Percentiles rank a stretch among this genome's conserved stretches.
phyloP scores from a whole-genome alignment of 257 asterid species.

The Primulina huaijiensis region DNA sequence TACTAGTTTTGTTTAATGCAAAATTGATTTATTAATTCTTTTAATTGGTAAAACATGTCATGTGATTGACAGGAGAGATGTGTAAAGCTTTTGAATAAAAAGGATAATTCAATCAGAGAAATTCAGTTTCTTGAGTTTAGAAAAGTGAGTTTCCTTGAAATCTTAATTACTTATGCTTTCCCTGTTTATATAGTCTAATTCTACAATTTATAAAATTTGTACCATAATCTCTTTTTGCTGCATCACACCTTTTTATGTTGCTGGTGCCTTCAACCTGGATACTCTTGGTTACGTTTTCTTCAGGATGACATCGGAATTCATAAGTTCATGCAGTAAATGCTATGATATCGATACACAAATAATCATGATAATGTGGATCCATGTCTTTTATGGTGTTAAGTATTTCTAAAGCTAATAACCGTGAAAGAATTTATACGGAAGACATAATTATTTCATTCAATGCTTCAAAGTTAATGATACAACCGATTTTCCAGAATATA shows the following conservation, averaged over 20 bases:
- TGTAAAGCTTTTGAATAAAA: conserved; percentile 46
- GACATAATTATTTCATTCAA: no score
- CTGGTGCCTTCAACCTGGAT: conserved; percentile 16
- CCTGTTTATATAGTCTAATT: conserved; percentile 11
- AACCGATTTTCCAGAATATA: no score
- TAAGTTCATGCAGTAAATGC: conserved; percentile 12
- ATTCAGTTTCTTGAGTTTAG: conserved; percentile 54
- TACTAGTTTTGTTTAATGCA: conserved; percentile 16
- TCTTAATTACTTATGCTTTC: conserved; percentile 2
- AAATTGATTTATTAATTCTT: conserved; percentile 11
- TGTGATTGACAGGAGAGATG: conserved; percentile 59
- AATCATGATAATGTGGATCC: conserved; percentile 15
- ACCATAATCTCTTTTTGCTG: background rate
- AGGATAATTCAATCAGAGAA: conserved; percentile 44
- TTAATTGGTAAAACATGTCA: conserved; percentile 19
- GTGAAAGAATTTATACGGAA: no score
- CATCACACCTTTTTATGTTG: background rate
- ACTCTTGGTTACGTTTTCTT: conserved; percentile 11
- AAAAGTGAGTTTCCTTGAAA: conserved; percentile 41
- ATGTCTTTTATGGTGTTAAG: conserved; percentile 11
- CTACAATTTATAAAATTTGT: background rate
- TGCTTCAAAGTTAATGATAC: no score
- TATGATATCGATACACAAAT: conserved; percentile 15
- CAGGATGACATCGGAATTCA: conserved; percentile 1
- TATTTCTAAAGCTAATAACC: background rate